Conservation (phyloP, 495 filamentous ascomycete species). For the Penicillium salamii region DNA sequence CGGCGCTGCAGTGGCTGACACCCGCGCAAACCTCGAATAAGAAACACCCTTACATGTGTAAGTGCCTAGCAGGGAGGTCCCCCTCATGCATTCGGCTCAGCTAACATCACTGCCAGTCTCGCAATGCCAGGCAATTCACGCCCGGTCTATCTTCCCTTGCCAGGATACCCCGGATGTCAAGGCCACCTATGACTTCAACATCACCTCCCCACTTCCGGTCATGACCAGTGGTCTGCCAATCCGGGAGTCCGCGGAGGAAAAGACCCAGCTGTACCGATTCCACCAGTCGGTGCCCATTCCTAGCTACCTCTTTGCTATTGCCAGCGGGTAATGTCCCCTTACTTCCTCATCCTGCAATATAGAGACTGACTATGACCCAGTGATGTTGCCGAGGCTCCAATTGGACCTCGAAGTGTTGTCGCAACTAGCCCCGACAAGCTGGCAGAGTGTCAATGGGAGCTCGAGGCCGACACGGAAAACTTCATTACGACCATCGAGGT, state of each 20-base stretch:
- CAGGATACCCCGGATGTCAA: constrained; percentile 97
- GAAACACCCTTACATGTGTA: constrained; percentile 91
- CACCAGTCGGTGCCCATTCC: constrained; percentile 88
- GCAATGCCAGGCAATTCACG: constrained; percentile 96
- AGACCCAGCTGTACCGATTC: constrained; percentile 69
- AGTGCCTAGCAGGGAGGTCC: no score
- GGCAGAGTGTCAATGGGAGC: constrained; percentile 78
- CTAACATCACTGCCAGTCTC: constrained; percentile 52
- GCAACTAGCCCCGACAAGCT: constrained; percentile 86
- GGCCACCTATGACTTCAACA: constrained; percentile 81
- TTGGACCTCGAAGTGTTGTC: constrained; percentile 81
- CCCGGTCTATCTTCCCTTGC: constrained; percentile 88
- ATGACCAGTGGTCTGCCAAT: constrained; percentile 81
- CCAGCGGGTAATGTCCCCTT: constrained; percentile 58
- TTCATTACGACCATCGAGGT: constrained; percentile 86
- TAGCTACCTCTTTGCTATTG: constrained; percentile 88
- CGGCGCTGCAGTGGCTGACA: constrained; percentile 89
- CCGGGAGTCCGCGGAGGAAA: constrained; percentile 41
- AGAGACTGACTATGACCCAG: constrained; percentile 21
- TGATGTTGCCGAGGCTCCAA: constrained; percentile 77
- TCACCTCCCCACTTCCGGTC: constrained; percentile 82
- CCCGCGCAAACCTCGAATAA: constrained; percentile 89
- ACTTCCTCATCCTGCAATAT: neutral
- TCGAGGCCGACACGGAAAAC: constrained; percentile 83
- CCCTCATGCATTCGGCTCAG: no score